These are phyloP conservation scores for Cladosporium phlei DNA, from an alignment of 2,329 filamentous ascomycete genomes.

Conservation along the genomic window DNA sequence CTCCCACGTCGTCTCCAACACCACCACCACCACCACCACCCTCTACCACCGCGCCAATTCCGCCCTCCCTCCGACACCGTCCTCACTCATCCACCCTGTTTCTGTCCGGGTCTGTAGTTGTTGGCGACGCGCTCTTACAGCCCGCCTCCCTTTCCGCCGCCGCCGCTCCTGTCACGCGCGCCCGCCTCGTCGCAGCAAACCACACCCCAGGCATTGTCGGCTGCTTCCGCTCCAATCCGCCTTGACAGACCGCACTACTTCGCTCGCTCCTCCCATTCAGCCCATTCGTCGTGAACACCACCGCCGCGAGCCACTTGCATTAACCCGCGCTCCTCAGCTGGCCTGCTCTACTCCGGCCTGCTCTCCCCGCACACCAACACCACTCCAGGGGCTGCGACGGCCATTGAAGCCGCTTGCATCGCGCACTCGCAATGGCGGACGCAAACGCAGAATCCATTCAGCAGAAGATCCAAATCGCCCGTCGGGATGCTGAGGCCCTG, in stretches of 20 bases:
- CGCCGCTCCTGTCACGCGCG: not conserved
- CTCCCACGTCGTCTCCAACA: not conserved
- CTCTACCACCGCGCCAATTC: conserved; percentile 4
- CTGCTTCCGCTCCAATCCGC: conserved; percentile 1
- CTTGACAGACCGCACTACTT: too few relatives aligned
- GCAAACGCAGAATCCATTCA: conserved; percentile 49
- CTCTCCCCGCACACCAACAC: not conserved
- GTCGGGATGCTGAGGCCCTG: conserved; percentile 93
- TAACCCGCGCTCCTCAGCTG: conserved; percentile 2
- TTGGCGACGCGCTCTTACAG: conserved; percentile 5
- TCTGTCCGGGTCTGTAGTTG: conserved; percentile 1
- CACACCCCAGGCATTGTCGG: conserved; percentile 11
- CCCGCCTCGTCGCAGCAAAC: conserved; percentile 9
- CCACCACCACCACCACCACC: conserved; percentile 10
- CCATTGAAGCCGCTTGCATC: conserved; percentile 13
- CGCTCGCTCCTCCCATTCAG: too few relatives aligned
- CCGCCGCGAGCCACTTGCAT: conserved; percentile 1
- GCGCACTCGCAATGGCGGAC: conserved; percentile 39
- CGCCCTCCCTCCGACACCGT: not conserved
- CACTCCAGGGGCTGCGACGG: conserved; percentile 13
- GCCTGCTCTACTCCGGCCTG: conserved; percentile 7
- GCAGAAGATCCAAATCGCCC: conserved; percentile 81
- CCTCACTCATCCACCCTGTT: too few relatives aligned
- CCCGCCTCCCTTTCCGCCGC: not conserved
- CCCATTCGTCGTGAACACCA: not conserved